Evolutionary conservation across 192 early-diverging fungal genomes (phyloP).

Genomic region (Linnemannia exigua): DNA sequence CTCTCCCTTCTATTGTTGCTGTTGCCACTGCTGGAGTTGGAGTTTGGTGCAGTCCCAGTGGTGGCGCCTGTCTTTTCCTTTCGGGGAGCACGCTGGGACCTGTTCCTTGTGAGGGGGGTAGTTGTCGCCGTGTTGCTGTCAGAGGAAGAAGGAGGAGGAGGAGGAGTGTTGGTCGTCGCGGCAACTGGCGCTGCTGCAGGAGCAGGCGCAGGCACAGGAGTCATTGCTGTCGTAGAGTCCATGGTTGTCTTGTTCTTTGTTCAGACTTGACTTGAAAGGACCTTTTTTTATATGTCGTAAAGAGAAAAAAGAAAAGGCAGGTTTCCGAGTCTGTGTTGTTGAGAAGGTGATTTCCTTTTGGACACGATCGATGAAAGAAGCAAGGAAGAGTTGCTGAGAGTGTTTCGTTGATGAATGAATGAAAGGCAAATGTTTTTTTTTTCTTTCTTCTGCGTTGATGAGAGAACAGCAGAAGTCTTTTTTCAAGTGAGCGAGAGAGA

Average conservation of each 20-base stretch:
- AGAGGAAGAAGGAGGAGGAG: neutral
- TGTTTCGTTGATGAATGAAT: neutral
- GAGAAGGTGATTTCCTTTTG: neutral
- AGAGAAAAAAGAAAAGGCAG: too few relatives aligned
- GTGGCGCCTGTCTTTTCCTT: slow-evolving; percentile 9
- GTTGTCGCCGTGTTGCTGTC: neutral
- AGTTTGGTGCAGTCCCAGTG: neutral
- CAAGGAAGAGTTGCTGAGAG: too few relatives aligned
- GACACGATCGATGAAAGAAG: neutral
- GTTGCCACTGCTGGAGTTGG: neutral
- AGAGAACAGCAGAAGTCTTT: neutral
- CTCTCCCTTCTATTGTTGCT: neutral
- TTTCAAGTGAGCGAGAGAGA: neutral
- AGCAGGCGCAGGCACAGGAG: slow-evolving; percentile 18
- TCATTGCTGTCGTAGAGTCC: slow-evolving; percentile 1
- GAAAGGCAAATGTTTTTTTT: slow-evolving; percentile 6
- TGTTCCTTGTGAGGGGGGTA: neutral
- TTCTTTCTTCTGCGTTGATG: slow-evolving; percentile 13
- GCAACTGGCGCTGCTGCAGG: neutral
- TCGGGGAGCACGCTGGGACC: slow-evolving; percentile 21
- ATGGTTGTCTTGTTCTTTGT: neutral
- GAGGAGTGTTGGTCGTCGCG: neutral
- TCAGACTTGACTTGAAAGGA: neutral
- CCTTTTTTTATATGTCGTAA: neutral
- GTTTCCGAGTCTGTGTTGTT: too few relatives aligned